Evolutionary conservation across 768 basidiomycete species (phyloP), one percentile per base, ranked within the genome.

Genomic region (Boletus barrowsii): DNA sequence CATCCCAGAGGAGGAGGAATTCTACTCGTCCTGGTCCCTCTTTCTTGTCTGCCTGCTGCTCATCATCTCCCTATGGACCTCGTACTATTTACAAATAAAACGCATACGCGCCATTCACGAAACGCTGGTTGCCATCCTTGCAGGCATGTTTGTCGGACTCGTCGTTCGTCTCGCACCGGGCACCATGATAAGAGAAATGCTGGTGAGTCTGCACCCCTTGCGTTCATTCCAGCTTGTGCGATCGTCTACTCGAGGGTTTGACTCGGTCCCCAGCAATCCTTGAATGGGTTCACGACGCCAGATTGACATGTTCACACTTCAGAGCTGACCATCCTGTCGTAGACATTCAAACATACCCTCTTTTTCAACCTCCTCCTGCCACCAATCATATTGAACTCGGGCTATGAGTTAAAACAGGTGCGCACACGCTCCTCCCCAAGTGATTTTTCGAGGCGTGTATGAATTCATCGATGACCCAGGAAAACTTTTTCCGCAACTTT

Each of bases 311-410:
- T n/a, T n/a, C n/a, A n/a, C n/a, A n/a, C n/a, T n/a, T n/a, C n/a
- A n/a, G n/a, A n/a, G n/a, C 22, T 35, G 11, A 35, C 4, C 58
- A 10, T 57, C 56, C 42, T 17, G 36, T 36, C 50, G 3, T 64
- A 96, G 94, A 94, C 91, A 10, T 96, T 96, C 80, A 92, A 90
- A 69, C 93, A 96, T 67, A 98, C 96, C 3, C 78, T 98, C 47
- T 96, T 99, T 78, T 97, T 98, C 79, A 98, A 99, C 71, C 79
- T 98, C 20, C 78, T 99, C n/a, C 82, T 98, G 5, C 97, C 96
- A 6, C 97, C 97, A 1, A 99, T 99, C 69, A 99, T 99, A 67
- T 76, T 99, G 39, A 97, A 95, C 72, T 97, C 94, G 3, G 97
- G 97, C 7, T 99, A 97, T 69, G 94, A 97, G 72, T 84, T 99